Percentiles rank a stretch among this genome's conserved stretches.
Evolutionary conservation across 2,329 filamentous ascomycete species (phyloP).

Genomic region (Chalaropsis thielavioides): DNA sequence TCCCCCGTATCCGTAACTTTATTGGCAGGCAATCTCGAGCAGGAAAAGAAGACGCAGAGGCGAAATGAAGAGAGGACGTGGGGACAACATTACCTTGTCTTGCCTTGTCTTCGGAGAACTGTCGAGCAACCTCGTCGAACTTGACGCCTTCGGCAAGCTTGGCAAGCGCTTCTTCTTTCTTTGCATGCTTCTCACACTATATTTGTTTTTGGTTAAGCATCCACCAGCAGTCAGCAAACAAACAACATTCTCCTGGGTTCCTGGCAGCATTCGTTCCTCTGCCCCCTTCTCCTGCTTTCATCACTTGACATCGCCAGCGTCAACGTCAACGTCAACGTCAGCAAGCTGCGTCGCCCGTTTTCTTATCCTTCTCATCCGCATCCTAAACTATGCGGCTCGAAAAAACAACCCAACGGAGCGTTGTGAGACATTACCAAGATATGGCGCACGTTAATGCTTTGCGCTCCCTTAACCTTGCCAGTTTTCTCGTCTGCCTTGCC

Average conservation of each 20-base stretch:
- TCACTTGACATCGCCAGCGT: not conserved
- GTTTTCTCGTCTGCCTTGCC: constrained; percentile 27
- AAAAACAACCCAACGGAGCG: not conserved
- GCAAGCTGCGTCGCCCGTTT: not conserved
- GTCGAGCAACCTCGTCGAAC: constrained; percentile 60
- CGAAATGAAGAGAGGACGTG: not conserved
- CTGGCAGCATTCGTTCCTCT: not conserved
- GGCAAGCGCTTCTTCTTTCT: constrained; percentile 59
- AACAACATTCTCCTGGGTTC: not conserved
- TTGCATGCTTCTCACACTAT: constrained; percentile 59
- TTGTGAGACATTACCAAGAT: constrained; percentile 37
- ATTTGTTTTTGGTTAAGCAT: not conserved
- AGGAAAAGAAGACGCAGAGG: not conserved
- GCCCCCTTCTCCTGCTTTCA: not conserved
- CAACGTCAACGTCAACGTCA: not conserved
- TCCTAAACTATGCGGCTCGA: not conserved
- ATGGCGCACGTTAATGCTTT: constrained; percentile 59
- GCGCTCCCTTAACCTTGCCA: constrained; percentile 43
- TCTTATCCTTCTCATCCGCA: too few species aligned
- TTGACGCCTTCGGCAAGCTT: constrained; percentile 53
- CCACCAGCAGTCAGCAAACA: not conserved
- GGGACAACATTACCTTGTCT: constrained; percentile 36
- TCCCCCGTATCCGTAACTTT: not conserved
- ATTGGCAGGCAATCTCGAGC: not conserved
- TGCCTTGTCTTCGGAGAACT: constrained; percentile 66